Base-by-base conservation (phyloP, 345 rosid species). In the Citrus reticulata region DNA sequence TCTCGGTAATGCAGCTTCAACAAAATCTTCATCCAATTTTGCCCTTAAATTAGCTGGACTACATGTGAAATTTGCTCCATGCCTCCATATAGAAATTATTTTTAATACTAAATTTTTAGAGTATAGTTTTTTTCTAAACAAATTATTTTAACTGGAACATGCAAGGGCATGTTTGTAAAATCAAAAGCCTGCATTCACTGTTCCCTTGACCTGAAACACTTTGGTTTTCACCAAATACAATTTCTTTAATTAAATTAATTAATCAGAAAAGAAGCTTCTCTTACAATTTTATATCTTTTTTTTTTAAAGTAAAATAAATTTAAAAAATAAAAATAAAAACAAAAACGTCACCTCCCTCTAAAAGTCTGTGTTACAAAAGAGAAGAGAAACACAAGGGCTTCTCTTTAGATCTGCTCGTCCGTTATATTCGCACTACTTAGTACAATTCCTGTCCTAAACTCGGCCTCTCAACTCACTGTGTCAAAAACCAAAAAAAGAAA, bases 351-450 rank as follows among this genome's bases (percentile, higher is more conserved):
- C 60, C 80, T 75, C 85, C 75, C 71, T 69, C 68, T n/a, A 55
- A 63, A 69, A 68, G 55, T 34, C 68, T 78, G 78, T 49, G 25
- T 35, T 29, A 42, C 83, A 16, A 62, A 34, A 68, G 30, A 17
- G 59, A 9, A 25, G 46, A 46, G 60, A 55, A 69, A 34, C 17
- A 59, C 13, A 42, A 46, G 64, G 32, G 58, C 81, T 73, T 68
- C 78, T 77, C 81, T 81, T 83, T 80, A 87, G 93, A 89, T 90
- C 92, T 84, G 86, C 86, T 79, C 49, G 14, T 78, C 77, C 46
- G 37, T 25, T 40, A 81, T 63, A 40, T 39, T 77, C 61, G 68
- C 73, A 49, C 64, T 55, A 71, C 57, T 70, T 75, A 37, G 32
- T 78, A 30, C 72, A 13, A 71, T 74, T 69, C 24, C 5, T 61